Conservation (phyloP, 2,329 filamentous ascomycete genomes). For the Colletotrichum australisinense region DNA sequence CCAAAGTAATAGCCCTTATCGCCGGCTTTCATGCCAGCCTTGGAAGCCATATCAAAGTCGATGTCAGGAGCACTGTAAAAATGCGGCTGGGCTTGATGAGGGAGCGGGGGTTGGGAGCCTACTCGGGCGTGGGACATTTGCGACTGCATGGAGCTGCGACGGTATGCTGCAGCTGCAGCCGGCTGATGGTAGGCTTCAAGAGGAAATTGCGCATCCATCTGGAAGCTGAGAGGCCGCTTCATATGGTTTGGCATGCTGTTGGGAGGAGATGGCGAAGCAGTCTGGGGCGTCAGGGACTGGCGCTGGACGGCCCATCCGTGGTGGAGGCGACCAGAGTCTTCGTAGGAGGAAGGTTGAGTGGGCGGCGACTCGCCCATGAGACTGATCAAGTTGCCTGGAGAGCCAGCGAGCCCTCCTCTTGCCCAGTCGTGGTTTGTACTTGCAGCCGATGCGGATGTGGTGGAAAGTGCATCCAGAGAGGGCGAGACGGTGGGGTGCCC, state of each 20-base stretch:
- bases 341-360: constrained; percentile 64
- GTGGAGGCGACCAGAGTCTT: constrained; percentile 56
- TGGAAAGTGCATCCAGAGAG: constrained; percentile 59
- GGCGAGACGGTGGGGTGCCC: constrained; percentile 58
- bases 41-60: constrained; percentile 73
- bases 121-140: constrained; percentile 59
- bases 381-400: constrained; percentile 65
- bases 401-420: constrained; percentile 57
- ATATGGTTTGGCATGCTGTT: constrained; percentile 37
- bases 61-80: constrained; percentile 82
- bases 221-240: constrained; percentile 56
- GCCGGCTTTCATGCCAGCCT: constrained; percentile 69
- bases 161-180: constrained; percentile 47
- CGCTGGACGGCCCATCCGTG: constrained; percentile 60
- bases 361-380: constrained; percentile 64
- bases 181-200: constrained; percentile 53
- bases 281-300: constrained; percentile 56
- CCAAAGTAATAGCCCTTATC: constrained; percentile 82
- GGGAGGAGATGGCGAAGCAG: constrained; percentile 54
- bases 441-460: constrained; percentile 60
- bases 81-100: constrained; percentile 81
- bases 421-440: constrained; percentile 61
- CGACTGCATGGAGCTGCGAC: constrained; percentile 64
- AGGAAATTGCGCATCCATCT: constrained; percentile 60
- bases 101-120: constrained; percentile 70